Evolutionary conservation across 495 filamentous ascomycete species (phyloP), one percentile per base, ranked within the genome.

Genomic region (Hypoxylon fuscum): DNA sequence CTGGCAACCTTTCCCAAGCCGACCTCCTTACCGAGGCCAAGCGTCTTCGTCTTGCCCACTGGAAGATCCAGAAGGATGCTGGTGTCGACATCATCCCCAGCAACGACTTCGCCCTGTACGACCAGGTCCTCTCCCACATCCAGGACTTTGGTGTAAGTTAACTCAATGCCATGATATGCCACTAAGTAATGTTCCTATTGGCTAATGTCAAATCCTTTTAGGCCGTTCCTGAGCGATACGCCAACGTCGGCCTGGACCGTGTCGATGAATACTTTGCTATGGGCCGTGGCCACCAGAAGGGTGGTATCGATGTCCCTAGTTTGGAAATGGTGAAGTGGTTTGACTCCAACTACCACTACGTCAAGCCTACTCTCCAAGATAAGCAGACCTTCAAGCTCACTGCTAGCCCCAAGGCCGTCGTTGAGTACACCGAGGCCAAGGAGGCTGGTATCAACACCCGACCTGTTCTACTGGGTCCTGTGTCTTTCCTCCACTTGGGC

Each of bases 251-350:
- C 68, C 90, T 98, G 58, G 78, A 90, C 78, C 79, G 89, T 42
- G 82, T 98, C 69, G 95, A 98, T 81, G 90, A 95, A 77, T 97
- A 96, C 89, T 98, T 98, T 76, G 96, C 95, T 75, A 96, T 98
- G 95, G 95, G 96, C 72, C 89, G 95, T 86, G 95, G 95, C 76
- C 93, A 92, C 77, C 95, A 98, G 80, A 92, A 90, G 84, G 83
- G 84, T 54, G 92, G 88, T 66, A 85, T 98, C 64, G 95, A 98
- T 81, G 95, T 98, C 68, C 93, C 94, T 44, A 83, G 81, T 71
- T 83, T 98, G 76, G 95, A 98, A 84, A 98, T 98, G 95, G 95
- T 98, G 51, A 98, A 98, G 83, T 98, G 96, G 95, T 98, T 98
- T 76, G 95, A 98, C 85, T 96, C 92, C 66, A 98, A 98, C 88